A percentile compares a stretch with the other conserved stretches of the same genome.
phyloP scores from a whole-genome alignment of 139 green algal species.

The Micromonas commoda region DNA sequence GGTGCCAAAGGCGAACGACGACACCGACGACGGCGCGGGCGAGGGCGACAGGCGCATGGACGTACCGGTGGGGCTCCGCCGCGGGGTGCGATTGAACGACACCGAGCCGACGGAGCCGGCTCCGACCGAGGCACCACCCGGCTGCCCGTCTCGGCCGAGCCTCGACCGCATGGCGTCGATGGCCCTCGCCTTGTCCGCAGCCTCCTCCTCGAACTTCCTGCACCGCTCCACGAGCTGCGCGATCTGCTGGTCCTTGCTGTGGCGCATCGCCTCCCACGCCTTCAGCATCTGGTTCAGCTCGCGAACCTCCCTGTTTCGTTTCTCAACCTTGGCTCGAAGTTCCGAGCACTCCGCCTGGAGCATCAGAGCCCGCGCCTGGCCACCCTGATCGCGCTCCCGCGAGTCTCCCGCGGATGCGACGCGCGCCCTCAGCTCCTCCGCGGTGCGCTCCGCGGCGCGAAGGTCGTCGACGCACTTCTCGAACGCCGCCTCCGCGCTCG shows the following conservation, averaged over 20 bases:
- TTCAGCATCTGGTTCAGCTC: slow-evolving; percentile 64
- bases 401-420: no score
- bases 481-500: no score
- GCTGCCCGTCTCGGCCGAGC: background rate
- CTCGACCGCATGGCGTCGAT: slow-evolving; percentile 33
- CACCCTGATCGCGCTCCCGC: no score
- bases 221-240: slow-evolving; percentile 53
- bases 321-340: slow-evolving; percentile 29
- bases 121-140: no score
- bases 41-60: no score
- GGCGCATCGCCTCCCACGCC: slow-evolving; percentile 63
- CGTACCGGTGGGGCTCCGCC: no score
- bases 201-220: slow-evolving; percentile 55
- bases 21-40: background rate
- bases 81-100: no score
- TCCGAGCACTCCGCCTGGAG: background rate
- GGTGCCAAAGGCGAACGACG: background rate
- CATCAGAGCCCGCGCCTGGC: background rate
- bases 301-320: slow-evolving; percentile 34
- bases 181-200: slow-evolving; percentile 50
- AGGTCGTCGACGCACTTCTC: no score
- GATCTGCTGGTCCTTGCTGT: slow-evolving; percentile 65
- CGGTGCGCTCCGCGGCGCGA: no score
- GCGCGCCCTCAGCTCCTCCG: no score
- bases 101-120: no score